Conservation (phyloP, 2,329 filamentous ascomycete species). For the Claviceps quebecensis region DNA sequence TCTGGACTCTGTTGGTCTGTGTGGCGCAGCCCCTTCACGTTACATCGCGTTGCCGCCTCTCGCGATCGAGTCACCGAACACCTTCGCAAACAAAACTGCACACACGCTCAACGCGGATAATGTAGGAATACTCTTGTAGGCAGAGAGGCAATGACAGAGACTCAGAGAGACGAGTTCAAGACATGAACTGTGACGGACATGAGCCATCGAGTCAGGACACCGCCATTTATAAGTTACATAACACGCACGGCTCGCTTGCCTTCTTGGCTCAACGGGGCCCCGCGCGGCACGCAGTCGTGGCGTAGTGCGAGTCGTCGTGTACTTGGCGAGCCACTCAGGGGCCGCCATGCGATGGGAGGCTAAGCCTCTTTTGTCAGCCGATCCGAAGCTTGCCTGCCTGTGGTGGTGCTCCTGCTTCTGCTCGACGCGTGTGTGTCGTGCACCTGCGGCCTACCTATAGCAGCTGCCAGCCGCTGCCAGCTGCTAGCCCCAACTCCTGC, state of each 20-base stretch:
- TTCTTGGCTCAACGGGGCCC: background rate
- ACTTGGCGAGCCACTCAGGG: background rate
- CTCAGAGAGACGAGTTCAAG: background rate
- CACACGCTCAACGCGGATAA: background rate
- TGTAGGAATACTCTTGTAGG: background rate
- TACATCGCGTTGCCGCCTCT: too few species aligned
- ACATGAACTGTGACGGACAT: background rate
- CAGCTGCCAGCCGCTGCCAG: too few species aligned
- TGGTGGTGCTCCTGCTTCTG: too few species aligned
- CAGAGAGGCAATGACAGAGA: background rate
- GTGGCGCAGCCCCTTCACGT: too few species aligned
- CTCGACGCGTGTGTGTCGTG: too few species aligned
- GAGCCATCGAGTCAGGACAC: background rate
- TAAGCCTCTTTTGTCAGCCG: background rate
- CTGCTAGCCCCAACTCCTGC: too few species aligned
- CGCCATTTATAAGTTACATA: background rate
- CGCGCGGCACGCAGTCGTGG: background rate
- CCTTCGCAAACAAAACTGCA: too few species aligned
- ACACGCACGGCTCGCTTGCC: background rate
- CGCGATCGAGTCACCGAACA: too few species aligned
- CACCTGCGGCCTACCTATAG: too few species aligned
- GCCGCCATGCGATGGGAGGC: background rate
- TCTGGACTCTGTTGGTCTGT: too few species aligned
- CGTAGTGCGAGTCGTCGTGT: background rate
- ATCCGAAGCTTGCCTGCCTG: background rate